Evolutionary conservation across 352 stramenopile species (phyloP).

Genomic region (Phytophthora pini): DNA sequence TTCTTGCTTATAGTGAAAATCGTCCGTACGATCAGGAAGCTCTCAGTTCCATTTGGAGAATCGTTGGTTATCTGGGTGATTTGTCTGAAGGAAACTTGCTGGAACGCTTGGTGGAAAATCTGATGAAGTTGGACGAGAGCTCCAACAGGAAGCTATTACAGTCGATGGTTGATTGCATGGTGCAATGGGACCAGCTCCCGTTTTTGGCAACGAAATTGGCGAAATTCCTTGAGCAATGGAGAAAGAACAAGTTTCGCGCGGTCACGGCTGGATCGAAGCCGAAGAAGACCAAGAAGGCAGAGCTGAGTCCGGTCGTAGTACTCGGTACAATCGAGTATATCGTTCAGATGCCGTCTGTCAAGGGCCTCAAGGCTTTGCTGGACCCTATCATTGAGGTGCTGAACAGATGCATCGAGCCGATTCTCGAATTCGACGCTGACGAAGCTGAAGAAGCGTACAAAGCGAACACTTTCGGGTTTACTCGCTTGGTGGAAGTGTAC

Average conservation of each 20-base stretch:
- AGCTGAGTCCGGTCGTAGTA: slow-evolving; percentile 67
- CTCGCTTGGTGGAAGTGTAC: slow-evolving; percentile 78
- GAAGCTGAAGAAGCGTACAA: slow-evolving; percentile 54
- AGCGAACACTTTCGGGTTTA: slow-evolving; percentile 61
- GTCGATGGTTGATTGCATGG: slow-evolving; percentile 80
- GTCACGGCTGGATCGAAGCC: slow-evolving; percentile 25
- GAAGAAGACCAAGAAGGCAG: slow-evolving; percentile 48
- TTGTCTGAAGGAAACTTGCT: slow-evolving; percentile 63
- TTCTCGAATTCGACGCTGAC: slow-evolving; percentile 52
- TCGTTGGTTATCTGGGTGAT: slow-evolving; percentile 73
- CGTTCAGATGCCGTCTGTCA: slow-evolving; percentile 51
- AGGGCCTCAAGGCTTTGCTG: slow-evolving; percentile 55
- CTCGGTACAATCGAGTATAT: slow-evolving; percentile 74
- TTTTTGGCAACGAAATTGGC: slow-evolving; percentile 70
- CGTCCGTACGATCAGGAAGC: slow-evolving; percentile 72
- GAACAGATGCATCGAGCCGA: slow-evolving; percentile 48
- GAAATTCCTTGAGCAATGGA: slow-evolving; percentile 67
- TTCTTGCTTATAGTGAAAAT: slow-evolving; percentile 71
- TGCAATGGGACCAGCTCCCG: slow-evolving; percentile 76
- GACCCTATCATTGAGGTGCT: slow-evolving; percentile 52
- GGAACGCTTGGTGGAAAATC: slow-evolving; percentile 62
- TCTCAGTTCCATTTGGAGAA: slow-evolving; percentile 76
- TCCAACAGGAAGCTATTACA: slow-evolving; percentile 79
- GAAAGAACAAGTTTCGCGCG: slow-evolving; percentile 47
- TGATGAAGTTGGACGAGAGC: slow-evolving; percentile 80